These are phyloP conservation scores for Pichia sporocuriosa DNA, from an alignment of 805 yeast genomes.

Conservation along the genomic window DNA sequence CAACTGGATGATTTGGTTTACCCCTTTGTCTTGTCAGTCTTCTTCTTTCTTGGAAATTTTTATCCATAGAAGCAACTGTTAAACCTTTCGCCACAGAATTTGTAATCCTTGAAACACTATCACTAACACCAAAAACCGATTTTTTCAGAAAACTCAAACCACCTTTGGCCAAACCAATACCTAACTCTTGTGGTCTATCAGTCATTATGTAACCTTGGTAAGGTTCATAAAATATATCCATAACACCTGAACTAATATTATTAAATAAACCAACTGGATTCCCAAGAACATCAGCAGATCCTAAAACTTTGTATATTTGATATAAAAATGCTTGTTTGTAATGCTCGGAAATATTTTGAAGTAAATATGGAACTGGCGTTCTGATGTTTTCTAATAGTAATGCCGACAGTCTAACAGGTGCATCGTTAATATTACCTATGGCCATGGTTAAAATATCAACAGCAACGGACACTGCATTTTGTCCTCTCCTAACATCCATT, in stretches of 20 bases:
- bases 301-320: constrained; percentile 86
- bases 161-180: constrained; percentile 93
- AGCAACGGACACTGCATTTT: constrained; percentile 66
- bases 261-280: constrained; percentile 96
- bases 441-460: constrained; percentile 92
- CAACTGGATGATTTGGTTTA: constrained; percentile 74
- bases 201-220: constrained; percentile 91
- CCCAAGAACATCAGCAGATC: constrained; percentile 94
- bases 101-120: constrained; percentile 86
- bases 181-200: constrained; percentile 93
- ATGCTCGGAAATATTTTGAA: constrained; percentile 70
- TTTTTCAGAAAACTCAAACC: constrained; percentile 90
- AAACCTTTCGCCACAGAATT: constrained; percentile 94
- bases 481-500: constrained; percentile 49
- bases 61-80: constrained; percentile 84
- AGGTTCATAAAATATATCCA: constrained; percentile 96
- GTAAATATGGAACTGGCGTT: constrained; percentile 70
- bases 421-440: constrained; percentile 93
- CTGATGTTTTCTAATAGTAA: constrained; percentile 82
- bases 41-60: constrained; percentile 78
- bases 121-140: constrained; percentile 91
- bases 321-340: constrained; percentile 88
- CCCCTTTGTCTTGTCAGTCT: constrained; percentile 59
- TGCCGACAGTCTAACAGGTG: constrained; percentile 86
- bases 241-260: constrained; percentile 87